Conservation (phyloP, 2,329 filamentous ascomycete species). For the Arachnopeziza araneosa region DNA sequence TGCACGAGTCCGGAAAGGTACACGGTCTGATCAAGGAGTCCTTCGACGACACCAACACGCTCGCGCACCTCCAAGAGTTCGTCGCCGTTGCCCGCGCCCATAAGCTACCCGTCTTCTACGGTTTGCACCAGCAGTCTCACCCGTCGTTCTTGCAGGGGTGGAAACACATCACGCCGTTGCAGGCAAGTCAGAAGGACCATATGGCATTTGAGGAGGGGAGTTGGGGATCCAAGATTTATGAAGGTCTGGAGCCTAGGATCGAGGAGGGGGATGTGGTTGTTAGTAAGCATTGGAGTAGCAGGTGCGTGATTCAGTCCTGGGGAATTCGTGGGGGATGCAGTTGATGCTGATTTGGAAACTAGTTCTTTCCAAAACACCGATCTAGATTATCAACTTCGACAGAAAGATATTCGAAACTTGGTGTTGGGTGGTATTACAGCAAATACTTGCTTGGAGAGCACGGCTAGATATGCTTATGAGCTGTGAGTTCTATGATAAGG, state of each 20-base stretch:
- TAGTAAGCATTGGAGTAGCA: slow-evolving; percentile 31
- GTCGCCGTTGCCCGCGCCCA: slow-evolving; percentile 20
- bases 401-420: slow-evolving; percentile 30
- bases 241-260: slow-evolving; percentile 26
- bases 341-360: not conserved
- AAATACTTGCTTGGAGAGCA: slow-evolving; percentile 33
- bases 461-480: slow-evolving; percentile 32
- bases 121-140: slow-evolving; percentile 30
- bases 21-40: slow-evolving; percentile 23
- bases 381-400: slow-evolving; percentile 31
- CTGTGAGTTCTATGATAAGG: slow-evolving; percentile 18
- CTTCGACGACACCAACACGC: slow-evolving; percentile 25
- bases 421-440: slow-evolving; percentile 30
- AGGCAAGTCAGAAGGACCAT: slow-evolving; percentile 15
- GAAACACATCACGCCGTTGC: slow-evolving; percentile 24
- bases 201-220: slow-evolving; percentile 26
- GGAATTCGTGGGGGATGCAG: not conserved
- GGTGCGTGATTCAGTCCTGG: slow-evolving; percentile 11
- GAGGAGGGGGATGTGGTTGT: slow-evolving; percentile 30
- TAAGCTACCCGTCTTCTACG: slow-evolving; percentile 32
- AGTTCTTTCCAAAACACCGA: slow-evolving; percentile 33
- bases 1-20: slow-evolving; percentile 24
- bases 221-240: slow-evolving; percentile 29
- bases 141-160: slow-evolving; percentile 26
- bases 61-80: slow-evolving; percentile 25